These are phyloP conservation scores for Coccomyxa subellipsoidea DNA, from an alignment of 163 green algal species.

Conservation along the genomic window DNA sequence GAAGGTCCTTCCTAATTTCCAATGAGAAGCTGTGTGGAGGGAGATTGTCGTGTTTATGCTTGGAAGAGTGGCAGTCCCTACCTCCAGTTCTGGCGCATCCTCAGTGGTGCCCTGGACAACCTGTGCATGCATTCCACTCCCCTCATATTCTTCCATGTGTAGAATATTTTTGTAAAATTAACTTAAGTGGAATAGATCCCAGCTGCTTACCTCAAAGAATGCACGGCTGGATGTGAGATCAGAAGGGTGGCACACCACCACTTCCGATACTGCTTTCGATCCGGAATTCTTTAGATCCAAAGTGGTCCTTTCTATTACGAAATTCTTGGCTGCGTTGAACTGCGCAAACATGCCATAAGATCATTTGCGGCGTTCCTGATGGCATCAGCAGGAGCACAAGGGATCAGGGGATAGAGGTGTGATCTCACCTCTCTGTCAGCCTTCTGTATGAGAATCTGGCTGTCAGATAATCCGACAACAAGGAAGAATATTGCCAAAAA, in stretches of 20 bases:
- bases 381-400: neutral
- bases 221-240: constrained; percentile 17
- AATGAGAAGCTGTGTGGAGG: too few species aligned
- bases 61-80: neutral
- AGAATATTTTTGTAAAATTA: neutral
- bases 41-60: too few species aligned
- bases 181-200: neutral
- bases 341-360: constrained; percentile 13
- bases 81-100: neutral
- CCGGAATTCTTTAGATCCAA: constrained; percentile 46
- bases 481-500: neutral
- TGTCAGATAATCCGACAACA: neutral
- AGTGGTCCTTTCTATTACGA: constrained; percentile 37
- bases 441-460: constrained; percentile 5
- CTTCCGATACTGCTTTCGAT: constrained; percentile 4
- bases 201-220: constrained; percentile 39
- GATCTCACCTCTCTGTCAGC: neutral
- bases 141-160: too few species aligned
- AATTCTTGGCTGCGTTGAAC: constrained; percentile 50
- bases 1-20: too few species aligned
- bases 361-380: neutral
- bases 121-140: too few species aligned
- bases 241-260: constrained; percentile 37
- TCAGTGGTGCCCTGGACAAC: constrained; percentile 4
- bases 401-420: neutral